phyloP scores from a whole-genome alignment of 75 land plant genomes.

The Picea glauca region DNA sequence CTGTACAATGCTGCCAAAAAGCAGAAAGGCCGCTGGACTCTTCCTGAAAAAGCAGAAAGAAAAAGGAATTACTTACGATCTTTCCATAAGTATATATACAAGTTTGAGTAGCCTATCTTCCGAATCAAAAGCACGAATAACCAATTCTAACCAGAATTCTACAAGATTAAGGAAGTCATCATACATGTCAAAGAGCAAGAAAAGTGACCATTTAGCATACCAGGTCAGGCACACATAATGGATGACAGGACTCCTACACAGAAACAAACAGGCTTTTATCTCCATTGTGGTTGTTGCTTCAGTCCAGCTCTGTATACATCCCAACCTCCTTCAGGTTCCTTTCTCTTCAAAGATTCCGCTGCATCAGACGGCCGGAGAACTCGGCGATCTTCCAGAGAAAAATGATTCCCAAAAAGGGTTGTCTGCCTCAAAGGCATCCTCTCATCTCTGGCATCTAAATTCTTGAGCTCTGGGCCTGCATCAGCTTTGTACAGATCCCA shows the following conservation, averaged over 20 bases:
- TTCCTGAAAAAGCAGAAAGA: background rate
- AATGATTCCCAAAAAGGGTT: conserved; percentile 6
- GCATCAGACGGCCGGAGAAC: background rate
- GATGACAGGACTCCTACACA: conserved; percentile 5
- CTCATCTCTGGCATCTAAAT: conserved; percentile 11
- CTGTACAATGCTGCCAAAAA: conserved; percentile 5
- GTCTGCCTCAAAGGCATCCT: conserved; percentile 3
- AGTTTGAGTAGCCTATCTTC: background rate
- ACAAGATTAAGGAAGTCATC: background rate
- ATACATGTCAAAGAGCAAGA: background rate
- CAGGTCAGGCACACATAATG: background rate
- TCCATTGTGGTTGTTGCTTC: conserved; percentile 11
- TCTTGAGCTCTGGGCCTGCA: conserved; percentile 26
- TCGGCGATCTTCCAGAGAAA: background rate
- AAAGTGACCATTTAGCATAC: background rate
- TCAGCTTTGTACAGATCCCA: conserved; percentile 6
- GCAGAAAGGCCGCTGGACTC: conserved; percentile 1
- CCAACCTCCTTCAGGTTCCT: conserved; percentile 23
- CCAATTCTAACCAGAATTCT: background rate
- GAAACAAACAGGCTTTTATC: background rate
- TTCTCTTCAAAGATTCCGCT: conserved; percentile 13
- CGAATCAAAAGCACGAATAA: background rate
- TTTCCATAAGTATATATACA: background rate
- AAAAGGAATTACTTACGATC: background rate
- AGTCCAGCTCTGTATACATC: conserved; percentile 10